These are phyloP conservation scores for Cunninghamia lanceolata DNA, from an alignment of 75 land plant genomes.

Conservation along the genomic window DNA sequence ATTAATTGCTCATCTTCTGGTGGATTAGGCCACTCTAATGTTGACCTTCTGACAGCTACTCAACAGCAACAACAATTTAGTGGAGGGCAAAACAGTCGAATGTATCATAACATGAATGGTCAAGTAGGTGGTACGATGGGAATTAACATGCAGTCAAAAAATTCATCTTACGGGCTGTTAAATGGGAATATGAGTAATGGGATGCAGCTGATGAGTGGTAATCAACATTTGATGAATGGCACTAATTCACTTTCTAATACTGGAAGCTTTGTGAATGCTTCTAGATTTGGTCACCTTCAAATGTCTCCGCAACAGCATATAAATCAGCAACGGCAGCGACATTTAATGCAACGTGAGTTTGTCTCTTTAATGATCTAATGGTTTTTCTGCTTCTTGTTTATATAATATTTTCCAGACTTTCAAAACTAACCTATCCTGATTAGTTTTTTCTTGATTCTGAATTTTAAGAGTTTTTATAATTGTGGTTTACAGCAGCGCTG, in stretches of 20 bases:
- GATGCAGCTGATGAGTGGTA: conserved; percentile 36
- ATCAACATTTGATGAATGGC: conserved; percentile 60
- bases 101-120: conserved; percentile 53
- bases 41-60: conserved; percentile 35
- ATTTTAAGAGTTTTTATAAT: not conserved
- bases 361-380: not conserved
- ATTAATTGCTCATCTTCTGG: conserved; percentile 36
- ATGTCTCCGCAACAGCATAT: conserved; percentile 42
- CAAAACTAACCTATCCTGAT: not conserved
- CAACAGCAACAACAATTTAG: conserved; percentile 54
- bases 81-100: conserved; percentile 47
- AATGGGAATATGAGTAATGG: conserved; percentile 59
- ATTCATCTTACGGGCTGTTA: conserved; percentile 38
- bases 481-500: conserved; percentile 14
- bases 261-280: conserved; percentile 33
- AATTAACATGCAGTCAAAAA: conserved; percentile 51
- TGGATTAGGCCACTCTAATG: conserved; percentile 46
- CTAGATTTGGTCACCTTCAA: conserved; percentile 39
- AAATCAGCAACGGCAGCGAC: conserved; percentile 53
- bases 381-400: not conserved
- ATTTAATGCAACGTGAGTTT: conserved; percentile 34
- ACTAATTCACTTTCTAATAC: conserved; percentile 29
- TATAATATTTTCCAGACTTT: not conserved
- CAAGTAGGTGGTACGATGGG: conserved; percentile 54
- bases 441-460: not conserved